Evolutionary conservation across 2,329 filamentous ascomycete species (phyloP).

Genomic region (Hypoxylon sp.): DNA sequence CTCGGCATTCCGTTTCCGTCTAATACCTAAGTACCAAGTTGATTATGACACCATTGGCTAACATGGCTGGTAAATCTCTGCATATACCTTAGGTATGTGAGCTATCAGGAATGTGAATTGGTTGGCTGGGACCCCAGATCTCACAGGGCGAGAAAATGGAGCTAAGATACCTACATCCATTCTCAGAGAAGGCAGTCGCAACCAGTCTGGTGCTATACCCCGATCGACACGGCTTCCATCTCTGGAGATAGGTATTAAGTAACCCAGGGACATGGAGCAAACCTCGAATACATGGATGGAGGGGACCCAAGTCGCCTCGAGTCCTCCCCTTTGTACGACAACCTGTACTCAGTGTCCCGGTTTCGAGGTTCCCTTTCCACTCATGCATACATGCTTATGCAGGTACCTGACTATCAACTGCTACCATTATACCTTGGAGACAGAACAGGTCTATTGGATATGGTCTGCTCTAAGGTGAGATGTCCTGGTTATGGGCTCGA

Average conservation of each 20-base stretch:
- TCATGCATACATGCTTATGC: constrained; percentile 8
- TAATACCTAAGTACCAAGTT: constrained; percentile 14
- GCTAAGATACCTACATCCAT: constrained; percentile 10
- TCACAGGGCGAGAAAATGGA: neutral
- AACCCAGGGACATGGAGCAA: constrained; percentile 3
- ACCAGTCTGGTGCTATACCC: constrained; percentile 5
- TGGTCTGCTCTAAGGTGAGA: constrained; percentile 9
- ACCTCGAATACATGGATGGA: constrained; percentile 6
- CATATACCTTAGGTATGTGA: constrained; percentile 3
- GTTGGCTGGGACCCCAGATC: constrained; percentile 28
- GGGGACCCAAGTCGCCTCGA: constrained; percentile 13
- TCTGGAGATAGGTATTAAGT: constrained; percentile 5
- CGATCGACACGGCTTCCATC: constrained; percentile 14
- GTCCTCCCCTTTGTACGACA: constrained; percentile 24
- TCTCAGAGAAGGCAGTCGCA: constrained; percentile 21
- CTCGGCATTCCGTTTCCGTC: constrained; percentile 12
- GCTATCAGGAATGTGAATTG: constrained; percentile 45
- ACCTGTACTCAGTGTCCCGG: constrained; percentile 16
- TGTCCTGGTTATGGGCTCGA: constrained; percentile 3
- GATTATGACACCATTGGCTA: constrained; percentile 40
- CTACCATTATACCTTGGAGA: constrained; percentile 1
- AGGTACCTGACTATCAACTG: constrained; percentile 19
- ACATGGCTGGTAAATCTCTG: constrained; percentile 34
- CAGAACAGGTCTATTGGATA: constrained; percentile 15
- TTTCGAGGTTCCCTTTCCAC: constrained; percentile 9